phyloP scores from a whole-genome alignment of 2,329 filamentous ascomycete species.

The Pseudogymnoascus sp. region DNA sequence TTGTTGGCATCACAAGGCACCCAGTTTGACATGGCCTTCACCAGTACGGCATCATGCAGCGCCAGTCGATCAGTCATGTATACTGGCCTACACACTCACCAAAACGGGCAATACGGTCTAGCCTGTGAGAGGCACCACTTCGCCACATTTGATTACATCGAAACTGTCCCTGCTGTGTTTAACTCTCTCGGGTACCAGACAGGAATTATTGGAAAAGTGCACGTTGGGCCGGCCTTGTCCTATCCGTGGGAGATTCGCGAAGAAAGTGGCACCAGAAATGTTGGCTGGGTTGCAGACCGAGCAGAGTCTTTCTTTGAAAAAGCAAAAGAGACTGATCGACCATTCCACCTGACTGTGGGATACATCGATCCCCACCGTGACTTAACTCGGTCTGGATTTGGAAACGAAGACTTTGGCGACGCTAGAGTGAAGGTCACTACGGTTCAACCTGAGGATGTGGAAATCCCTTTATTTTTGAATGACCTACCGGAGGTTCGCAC shows the following conservation, averaged over 20 bases:
- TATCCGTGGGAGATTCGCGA: constrained; percentile 40
- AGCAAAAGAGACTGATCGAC: constrained; percentile 27
- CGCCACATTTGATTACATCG: constrained; percentile 38
- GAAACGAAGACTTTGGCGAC: constrained; percentile 28
- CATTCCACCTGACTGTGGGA: constrained; percentile 43
- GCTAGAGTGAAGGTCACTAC: constrained; percentile 11
- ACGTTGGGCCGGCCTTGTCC: constrained; percentile 37
- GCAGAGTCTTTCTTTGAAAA: constrained; percentile 35
- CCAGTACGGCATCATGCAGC: constrained; percentile 44
- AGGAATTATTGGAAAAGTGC: constrained; percentile 44
- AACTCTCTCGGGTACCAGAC: constrained; percentile 38
- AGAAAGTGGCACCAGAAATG: constrained; percentile 40
- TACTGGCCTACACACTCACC: constrained; percentile 43
- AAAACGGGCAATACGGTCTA: constrained; percentile 45
- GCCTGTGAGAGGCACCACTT: constrained; percentile 37
- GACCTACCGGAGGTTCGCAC: constrained; percentile 24
- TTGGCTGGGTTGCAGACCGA: constrained; percentile 36
- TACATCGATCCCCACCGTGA: constrained; percentile 44
- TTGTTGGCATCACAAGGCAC: constrained; percentile 34
- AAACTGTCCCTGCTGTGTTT: constrained; percentile 38
- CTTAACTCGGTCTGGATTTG: constrained; percentile 32
- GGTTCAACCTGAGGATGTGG: constrained; percentile 15
- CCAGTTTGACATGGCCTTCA: constrained; percentile 37
- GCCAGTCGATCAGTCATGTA: constrained; percentile 43
- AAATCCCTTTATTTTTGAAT: constrained; percentile 25